Conservation (phyloP, 2,329 filamentous ascomycete genomes). For the Talaromyces sp. region DNA sequence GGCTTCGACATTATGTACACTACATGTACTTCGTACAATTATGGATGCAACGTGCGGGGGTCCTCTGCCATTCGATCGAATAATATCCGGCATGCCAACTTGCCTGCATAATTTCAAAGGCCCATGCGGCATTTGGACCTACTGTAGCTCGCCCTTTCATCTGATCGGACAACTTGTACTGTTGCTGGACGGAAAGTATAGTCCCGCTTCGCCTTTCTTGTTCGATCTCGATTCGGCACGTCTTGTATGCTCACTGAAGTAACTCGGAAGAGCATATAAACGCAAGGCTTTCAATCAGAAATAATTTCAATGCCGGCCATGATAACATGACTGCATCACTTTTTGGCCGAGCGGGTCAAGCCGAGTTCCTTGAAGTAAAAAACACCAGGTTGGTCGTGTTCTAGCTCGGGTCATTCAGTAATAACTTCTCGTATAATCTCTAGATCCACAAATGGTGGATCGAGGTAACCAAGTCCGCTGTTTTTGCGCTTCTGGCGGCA, state of each 20-base stretch:
- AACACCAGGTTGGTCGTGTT: neutral
- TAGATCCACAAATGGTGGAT: neutral
- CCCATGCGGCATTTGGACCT: neutral
- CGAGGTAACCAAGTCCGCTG: neutral
- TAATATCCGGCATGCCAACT: neutral
- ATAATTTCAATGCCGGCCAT: neutral
- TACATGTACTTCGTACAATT: neutral
- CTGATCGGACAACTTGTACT: neutral
- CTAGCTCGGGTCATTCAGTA: no score
- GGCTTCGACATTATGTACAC: neutral
- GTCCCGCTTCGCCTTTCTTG: neutral
- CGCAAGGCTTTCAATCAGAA: neutral
- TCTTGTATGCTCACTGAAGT: neutral
- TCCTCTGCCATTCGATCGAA: neutral
- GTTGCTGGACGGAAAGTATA: neutral
- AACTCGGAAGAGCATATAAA: neutral
- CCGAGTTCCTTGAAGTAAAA: no score
- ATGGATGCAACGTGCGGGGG: constrained; percentile 9
- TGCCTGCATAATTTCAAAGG: neutral
- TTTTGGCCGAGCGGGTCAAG: neutral
- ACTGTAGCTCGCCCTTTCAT: neutral
- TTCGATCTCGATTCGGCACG: neutral
- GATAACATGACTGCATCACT: neutral
- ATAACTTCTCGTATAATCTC: neutral
- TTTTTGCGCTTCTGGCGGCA: neutral